Base-by-base conservation (phyloP, 169 alveolate genomes). In the Babesia bovis region DNA sequence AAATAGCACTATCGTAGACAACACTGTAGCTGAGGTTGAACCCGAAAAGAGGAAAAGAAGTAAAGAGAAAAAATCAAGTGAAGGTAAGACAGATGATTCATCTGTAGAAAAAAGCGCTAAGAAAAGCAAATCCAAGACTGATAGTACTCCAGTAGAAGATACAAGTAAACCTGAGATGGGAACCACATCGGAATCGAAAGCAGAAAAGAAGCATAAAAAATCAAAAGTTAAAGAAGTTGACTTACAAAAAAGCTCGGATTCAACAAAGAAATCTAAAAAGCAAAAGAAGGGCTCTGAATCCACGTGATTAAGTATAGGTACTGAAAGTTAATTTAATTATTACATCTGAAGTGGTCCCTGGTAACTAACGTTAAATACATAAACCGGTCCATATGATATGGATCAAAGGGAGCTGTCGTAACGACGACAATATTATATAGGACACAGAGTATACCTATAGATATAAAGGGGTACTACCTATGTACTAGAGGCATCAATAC, bases 91-190 rank as follows among this genome's bases (percentile, higher is more conserved):
- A 35, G 53, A 10, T 45, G 87, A n/a, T n/a, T n/a, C 84, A 13
- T 73, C 65, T 7, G 84, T 49, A 0, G 82, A 49, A n/a, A 69
- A 53, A n/a, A 63, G 83, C 41, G 65, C 77, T 42, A 74, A 65
- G 19, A 79, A 85, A 47, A 63, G 72, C 35, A 41, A 2, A 1
- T 61, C 59, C 47, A 82, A 81, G 72, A 82, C 65, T 44, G 69
- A 85, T 12, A 15, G 49, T 40, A 40, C 49, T 40, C 49, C 49
- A 40, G 49, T 83, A 84, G 72, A 79, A 53, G 74, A 73, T 41
- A 70, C 71, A 17, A 69, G 69, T 32, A 81, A 82, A n/a, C 58
- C 63, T 55, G 89, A 79, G 58, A 79, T 65, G 17, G 59, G 57
- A 33, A 35, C 32, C 13, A 60, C 55, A 23, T 79, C 51, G n/a